phyloP scores from a whole-genome alignment of 495 filamentous ascomycete species.

The Pyrenopolyporus hunteri region DNA sequence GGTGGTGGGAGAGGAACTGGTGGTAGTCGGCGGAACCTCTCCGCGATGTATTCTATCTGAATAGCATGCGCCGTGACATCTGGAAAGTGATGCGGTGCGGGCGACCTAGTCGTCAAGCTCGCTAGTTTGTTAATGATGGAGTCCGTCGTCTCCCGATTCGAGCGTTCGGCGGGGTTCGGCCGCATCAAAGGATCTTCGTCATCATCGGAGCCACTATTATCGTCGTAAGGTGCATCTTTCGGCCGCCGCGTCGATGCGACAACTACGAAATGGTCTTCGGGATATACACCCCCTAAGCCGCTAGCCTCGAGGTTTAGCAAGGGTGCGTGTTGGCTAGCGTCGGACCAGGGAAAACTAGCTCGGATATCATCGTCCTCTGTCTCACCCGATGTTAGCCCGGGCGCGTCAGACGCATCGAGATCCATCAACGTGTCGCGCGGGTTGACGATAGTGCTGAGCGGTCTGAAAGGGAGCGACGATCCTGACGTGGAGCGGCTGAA shows the following conservation, averaged over 20 bases:
- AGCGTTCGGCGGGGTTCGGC: conserved; percentile 1
- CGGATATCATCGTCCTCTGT: conserved; percentile 40
- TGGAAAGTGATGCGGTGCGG: conserved; percentile 13
- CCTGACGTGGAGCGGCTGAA: conserved; percentile 48
- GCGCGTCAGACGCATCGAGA: conserved; percentile 29
- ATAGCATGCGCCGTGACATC: background rate
- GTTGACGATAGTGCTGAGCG: conserved; percentile 47
- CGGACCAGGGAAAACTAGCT: conserved; percentile 47
- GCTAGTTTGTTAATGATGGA: conserved; percentile 46
- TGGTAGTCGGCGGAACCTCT: conserved; percentile 39
- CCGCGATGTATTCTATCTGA: conserved; percentile 47
- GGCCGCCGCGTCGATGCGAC: conserved; percentile 58
- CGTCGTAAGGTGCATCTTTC: conserved; percentile 9
- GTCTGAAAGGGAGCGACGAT: conserved; percentile 51
- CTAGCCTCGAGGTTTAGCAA: conserved; percentile 60
- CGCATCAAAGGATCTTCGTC: conserved; percentile 14
- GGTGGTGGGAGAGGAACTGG: conserved; percentile 54
- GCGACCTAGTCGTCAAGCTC: conserved; percentile 46
- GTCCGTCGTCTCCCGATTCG: conserved; percentile 33
- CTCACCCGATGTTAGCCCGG: conserved; percentile 38
- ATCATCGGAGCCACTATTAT: conserved; percentile 20
- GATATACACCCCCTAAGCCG: conserved; percentile 68
- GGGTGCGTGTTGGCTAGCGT: conserved; percentile 32
- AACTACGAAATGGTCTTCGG: conserved; percentile 70
- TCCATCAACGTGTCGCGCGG: conserved; percentile 24